Evolutionary conservation across 2,329 filamentous ascomycete species (phyloP), one percentile per base, ranked within the genome.

Genomic region (Chalara sp.): DNA sequence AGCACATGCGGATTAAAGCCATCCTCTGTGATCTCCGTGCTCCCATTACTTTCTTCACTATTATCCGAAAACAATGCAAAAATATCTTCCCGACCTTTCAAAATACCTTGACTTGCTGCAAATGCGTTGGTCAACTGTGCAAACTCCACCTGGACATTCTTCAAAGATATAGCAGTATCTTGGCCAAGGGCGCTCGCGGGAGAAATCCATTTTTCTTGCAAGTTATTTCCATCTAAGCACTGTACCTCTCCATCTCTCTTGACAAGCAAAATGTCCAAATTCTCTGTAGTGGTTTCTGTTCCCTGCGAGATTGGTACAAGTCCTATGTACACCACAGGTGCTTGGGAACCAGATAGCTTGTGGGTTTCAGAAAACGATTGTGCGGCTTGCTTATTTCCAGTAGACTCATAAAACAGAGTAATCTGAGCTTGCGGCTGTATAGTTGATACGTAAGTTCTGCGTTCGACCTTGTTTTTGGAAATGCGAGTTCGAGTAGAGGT

Each of bases 371-470:
- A 78, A 2, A 73, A 76, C 28, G 79, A 78, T 5, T 70, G 73
- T 1, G 76, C 78, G 53, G 76, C 74, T 52, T 75, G 75, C 29
- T 76, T 71, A 5, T 70, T 69, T 37, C 75, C 73, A 7, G 77
- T 72, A 3, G 72, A 67, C 57, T 85, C 81, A 58, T 75, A 78
- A 67, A 84, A 84, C 3, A 84, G 65, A 1, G 77, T 79, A 35
- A 85, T 69, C 59, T 78, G 77, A 39, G 72, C 68, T 1, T 70
- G 65, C 1, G 69, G 67, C 71, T 51, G 70, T 21, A 35, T 68
- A 1, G 78, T 83, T 6, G 80, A 76, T 41, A 78, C 73, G 58
- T 84, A 85, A 3, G 82, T 85, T 60, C 80, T 80, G 58, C 82
- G 74, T 40, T 74, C 71, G 32, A 79, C 68, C 52, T 75, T 73